Base-by-base conservation (phyloP, 75 land plant genomes). In the Sequoiadendron giganteum region DNA sequence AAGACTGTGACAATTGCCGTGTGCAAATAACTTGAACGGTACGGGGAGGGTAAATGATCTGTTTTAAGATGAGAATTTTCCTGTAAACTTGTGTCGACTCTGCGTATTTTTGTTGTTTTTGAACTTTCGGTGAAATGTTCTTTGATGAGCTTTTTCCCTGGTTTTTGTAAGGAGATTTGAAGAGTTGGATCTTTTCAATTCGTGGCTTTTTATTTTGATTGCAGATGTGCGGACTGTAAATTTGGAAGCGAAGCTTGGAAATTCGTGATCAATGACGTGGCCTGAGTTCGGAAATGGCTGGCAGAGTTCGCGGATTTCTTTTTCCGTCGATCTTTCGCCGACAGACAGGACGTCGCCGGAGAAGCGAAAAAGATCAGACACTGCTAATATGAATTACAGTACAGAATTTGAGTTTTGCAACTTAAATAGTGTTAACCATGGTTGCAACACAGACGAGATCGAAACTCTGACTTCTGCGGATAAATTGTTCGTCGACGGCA, bases 331-430 rank as follows among this genome's bases (percentile, higher is more conserved):
- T 79, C 45, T 79, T 42, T 79, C 82, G 28, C 82, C 42, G 47
- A 42, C n/a, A 3, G 82, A 79, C 82, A 15, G 9, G 45, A 42
- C 39, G 19, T 19, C 82, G 28, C 45, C 45, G 82, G 82, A 79
- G 82, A 79, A 79, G 25, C 45, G 82, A 8, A 79, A 79, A 42
- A 42, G 82, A 19, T 3, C 16, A 42, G 47, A 5, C 9, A n/a
- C 2, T 28, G 45, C 5, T 0, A 8, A 40, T 42, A 39, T 40
- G 0, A 42, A 80, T 21, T 4, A 1, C 25, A 21, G 2, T 10
- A 40, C 83, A 21, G 83, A 40, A 3, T 85, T 85, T 56, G 86
- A 85, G 56, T 85, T 85, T 55, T 85, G 68, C 56, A 54, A 13
- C 16, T 36, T 32, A 52, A 84, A 39, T 36, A 54, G 19, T 14